These are phyloP conservation scores for Tetrahymena borealis DNA, from an alignment of 73 alveolate species.

Conservation along the genomic window DNA sequence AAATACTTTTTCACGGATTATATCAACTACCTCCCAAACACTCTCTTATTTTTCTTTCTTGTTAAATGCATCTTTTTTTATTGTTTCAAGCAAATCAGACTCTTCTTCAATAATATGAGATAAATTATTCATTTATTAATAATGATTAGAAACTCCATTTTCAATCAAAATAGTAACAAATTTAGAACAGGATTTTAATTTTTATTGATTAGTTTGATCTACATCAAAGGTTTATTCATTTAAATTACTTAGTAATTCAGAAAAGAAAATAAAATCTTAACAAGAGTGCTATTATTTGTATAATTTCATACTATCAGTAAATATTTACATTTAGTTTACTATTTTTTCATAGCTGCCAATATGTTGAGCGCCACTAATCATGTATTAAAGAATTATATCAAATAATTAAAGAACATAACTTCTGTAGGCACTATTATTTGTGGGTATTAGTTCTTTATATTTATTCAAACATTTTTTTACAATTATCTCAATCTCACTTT, in stretches of 20 bases:
- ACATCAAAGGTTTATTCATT: background rate
- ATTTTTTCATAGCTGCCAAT: background rate
- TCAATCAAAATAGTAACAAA: background rate
- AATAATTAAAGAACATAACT: background rate
- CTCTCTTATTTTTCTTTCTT: background rate
- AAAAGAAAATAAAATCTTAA: background rate
- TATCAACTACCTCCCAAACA: background rate
- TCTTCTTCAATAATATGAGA: too few relatives aligned
- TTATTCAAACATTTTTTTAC: background rate
- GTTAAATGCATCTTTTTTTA: background rate
- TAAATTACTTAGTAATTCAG: background rate
- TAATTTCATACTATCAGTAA: background rate
- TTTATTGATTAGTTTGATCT: background rate
- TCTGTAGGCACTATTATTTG: background rate
- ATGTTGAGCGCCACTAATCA: background rate
- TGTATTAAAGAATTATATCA: background rate
- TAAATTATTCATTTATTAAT: background rate
- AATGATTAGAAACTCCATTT: background rate
- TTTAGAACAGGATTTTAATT: background rate
- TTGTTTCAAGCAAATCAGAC: too few relatives aligned
- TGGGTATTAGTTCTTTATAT: background rate
- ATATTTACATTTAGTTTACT: background rate
- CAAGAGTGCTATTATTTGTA: background rate
- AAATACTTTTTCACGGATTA: background rate
- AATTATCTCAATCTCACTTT: background rate